Conservation (phyloP, 2,329 filamentous ascomycete species). For the Apiospora arundinis region DNA sequence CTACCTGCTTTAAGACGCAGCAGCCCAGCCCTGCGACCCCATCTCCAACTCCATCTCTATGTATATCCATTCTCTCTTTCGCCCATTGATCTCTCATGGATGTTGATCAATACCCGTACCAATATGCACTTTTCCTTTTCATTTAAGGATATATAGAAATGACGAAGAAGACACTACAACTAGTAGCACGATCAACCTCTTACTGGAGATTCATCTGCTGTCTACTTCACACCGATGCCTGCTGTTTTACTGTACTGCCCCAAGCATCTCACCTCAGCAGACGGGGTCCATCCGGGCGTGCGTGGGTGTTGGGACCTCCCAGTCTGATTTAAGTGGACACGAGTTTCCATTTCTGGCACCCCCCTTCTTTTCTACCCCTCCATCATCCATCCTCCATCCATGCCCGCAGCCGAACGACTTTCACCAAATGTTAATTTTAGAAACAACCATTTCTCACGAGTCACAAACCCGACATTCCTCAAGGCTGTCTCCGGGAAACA, state of each 20-base stretch:
- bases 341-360: conserved; percentile 3
- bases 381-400: neutral
- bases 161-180: too few species aligned
- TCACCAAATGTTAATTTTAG: conserved; percentile 7
- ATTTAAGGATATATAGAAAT: neutral
- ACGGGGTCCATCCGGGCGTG: conserved; percentile 1
- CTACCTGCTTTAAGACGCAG: neutral
- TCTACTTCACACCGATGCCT: neutral
- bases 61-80: neutral
- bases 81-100: neutral
- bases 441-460: neutral
- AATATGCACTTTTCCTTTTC: neutral
- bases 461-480: neutral
- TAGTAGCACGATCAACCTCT: too few species aligned
- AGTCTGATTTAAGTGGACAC: neutral
- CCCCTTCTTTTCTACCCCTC: conserved; percentile 9
- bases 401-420: conserved; percentile 12
- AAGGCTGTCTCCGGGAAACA: neutral
- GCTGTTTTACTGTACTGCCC: neutral
- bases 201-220: too few species aligned
- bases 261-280: conserved; percentile 12
- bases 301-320: neutral
- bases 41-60: neutral
- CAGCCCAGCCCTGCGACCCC: neutral
- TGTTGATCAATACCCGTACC: neutral